Evolutionary conservation across 257 asterid species (phyloP), one percentile per base, ranked within the genome.

Genomic region (Nicotiana noctiflora): DNA sequence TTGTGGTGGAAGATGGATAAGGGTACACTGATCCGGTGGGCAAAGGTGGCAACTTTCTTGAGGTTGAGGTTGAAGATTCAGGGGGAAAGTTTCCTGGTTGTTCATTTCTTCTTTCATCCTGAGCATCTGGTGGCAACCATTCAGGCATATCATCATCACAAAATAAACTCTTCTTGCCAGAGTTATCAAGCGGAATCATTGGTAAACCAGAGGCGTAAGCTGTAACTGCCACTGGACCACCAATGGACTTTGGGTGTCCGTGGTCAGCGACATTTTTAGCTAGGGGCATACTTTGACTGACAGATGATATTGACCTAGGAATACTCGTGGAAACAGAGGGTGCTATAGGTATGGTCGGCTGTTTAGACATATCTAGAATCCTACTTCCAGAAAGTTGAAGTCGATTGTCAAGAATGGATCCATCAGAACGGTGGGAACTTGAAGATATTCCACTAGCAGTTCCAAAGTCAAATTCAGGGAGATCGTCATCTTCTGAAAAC

Each of bases 131-230:
- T 13, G 85, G 86, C 15, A 81, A 57, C 88, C 83, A 83, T 83
- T 81, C 86, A 63, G 86, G 85, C 81, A 86, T 81, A 78, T 81
- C 84, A 67, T 81, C 84, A 84, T 81, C 85, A 84, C 44, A 74
- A 46, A 77, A 51, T 27, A 76, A 31, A 13, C 78, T 84, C 77
- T 80, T 83, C 81, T 68, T 27, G 23, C 65, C 55, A 4, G 51
- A 76, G 31, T 61, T 74, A 31, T 75, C 56, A 40, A 83, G 64
- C 5, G 21, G 34, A 80, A 52, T 37, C 68, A 61, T 53, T 6
- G 60, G 49, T 12, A 61, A 62, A 49, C 82, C 68, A 34, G 52
- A 46, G n/a, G 68, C 11, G 18, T 9, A 11, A 64, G 51, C 63
- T 10, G 25, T 5, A 23, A 59, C 27, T 51, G 74, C 21, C 27